Percentiles rank a stretch among this genome's conserved stretches.
Evolutionary conservation across 805 yeast species (phyloP).

Genomic region (Komagataella populi): DNA sequence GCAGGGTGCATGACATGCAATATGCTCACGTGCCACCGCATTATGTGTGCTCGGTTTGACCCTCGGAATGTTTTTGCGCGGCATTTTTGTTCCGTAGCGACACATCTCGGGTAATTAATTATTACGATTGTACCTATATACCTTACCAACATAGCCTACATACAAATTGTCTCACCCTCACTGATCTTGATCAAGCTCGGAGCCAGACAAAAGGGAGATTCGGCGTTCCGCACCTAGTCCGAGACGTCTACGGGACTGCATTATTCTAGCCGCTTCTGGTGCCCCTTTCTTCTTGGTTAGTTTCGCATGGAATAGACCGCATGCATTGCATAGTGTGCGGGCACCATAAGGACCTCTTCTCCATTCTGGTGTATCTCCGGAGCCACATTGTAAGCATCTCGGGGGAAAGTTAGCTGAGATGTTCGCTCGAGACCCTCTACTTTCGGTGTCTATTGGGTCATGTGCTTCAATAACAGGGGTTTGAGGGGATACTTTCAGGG

Average conservation of each 20-base stretch:
- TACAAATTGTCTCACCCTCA: background rate
- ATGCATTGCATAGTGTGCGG: slow-evolving; percentile 80
- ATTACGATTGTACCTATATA: background rate
- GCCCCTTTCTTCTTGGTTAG: slow-evolving; percentile 34
- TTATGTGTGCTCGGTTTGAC: background rate
- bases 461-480: slow-evolving; percentile 1
- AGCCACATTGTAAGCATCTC: slow-evolving; percentile 58
- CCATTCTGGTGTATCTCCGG: slow-evolving; percentile 82
- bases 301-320: slow-evolving; percentile 70
- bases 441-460: slow-evolving; percentile 1
- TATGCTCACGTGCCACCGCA: no score
- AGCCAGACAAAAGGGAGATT: slow-evolving; percentile 4
- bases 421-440: slow-evolving; percentile 1
- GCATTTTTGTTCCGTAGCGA: background rate
- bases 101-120: background rate
- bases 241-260: slow-evolving; percentile 15
- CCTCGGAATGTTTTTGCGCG: background rate
- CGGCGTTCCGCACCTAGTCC: slow-evolving; percentile 18
- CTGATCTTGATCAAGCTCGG: background rate
- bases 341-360: slow-evolving; percentile 79
- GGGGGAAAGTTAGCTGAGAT: slow-evolving; percentile 13
- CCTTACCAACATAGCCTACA: background rate
- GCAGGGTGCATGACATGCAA: no score
- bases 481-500: background rate
- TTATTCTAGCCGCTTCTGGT: slow-evolving; percentile 23